A percentile compares a stretch with the other conserved stretches of the same genome.
Evolutionary conservation across 768 basidiomycete genomes (phyloP).

Genomic region (Tulasnella sp.): DNA sequence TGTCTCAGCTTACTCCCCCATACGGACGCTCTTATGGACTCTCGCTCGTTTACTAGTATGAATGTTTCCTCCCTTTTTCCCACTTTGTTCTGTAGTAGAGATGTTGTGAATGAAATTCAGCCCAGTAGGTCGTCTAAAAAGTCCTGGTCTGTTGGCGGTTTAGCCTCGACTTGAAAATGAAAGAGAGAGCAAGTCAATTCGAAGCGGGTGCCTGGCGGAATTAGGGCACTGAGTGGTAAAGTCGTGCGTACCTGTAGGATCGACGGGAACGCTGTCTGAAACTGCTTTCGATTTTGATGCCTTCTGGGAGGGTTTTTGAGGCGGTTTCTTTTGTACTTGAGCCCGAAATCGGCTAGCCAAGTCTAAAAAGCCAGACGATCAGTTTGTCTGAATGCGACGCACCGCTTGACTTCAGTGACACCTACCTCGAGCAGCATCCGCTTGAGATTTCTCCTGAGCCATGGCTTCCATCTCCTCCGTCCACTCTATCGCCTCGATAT

Average conservation of each 20-base stretch:
- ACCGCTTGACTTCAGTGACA: not conserved
- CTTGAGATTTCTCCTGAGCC: constrained; percentile 55
- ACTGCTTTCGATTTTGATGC: not conserved
- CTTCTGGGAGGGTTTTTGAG: not conserved
- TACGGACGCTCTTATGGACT: no score
- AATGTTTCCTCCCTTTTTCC: no score
- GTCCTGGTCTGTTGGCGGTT: constrained; percentile 28
- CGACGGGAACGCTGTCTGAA: not conserved
- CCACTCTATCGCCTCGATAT: constrained; percentile 55
- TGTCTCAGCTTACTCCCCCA: no score
- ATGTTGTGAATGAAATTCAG: not conserved
- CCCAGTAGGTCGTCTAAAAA: constrained; percentile 39
- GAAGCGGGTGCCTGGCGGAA: constrained; percentile 26
- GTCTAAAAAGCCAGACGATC: not conserved
- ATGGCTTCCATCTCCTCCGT: constrained; percentile 52
- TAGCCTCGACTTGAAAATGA: not conserved
- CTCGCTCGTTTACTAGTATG: no score
- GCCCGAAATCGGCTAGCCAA: not conserved
- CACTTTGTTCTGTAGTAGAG: no score
- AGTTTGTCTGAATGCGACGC: not conserved
- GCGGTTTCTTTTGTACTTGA: not conserved
- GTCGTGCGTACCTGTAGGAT: not conserved
- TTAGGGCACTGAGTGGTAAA: no score
- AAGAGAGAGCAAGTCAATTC: constrained; percentile 38
- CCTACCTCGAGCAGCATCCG: constrained; percentile 66